phyloP scores from a whole-genome alignment of 192 early-diverging fungal genomes.

The Entomortierella parvispora region DNA sequence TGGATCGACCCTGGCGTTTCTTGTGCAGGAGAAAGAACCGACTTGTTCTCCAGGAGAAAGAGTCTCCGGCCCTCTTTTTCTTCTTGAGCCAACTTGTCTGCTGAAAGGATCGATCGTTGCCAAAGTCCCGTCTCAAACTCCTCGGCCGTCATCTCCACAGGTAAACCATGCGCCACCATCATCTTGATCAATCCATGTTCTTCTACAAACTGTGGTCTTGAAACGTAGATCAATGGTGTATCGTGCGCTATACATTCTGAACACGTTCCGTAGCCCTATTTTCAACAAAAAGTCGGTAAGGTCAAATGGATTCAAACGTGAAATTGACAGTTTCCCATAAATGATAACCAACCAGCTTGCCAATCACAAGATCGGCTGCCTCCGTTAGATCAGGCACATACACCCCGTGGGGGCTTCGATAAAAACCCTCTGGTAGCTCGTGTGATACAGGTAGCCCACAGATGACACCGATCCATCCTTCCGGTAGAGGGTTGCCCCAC shows the following conservation, averaged over 20 bases:
- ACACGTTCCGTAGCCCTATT: conserved; percentile 70
- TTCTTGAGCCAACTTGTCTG: conserved; percentile 40
- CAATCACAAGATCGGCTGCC: conserved; percentile 68
- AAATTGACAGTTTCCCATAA: not conserved
- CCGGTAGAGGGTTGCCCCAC: conserved; percentile 61
- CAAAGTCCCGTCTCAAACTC: conserved; percentile 66
- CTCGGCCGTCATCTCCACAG: conserved; percentile 62
- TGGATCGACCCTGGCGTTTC: too few species aligned
- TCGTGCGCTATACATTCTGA: conserved; percentile 69
- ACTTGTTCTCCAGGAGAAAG: not conserved
- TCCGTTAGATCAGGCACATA: conserved; percentile 71
- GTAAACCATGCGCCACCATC: conserved; percentile 65
- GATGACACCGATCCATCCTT: conserved; percentile 67
- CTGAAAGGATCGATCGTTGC: conserved; percentile 58
- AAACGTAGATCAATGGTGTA: conserved; percentile 67
- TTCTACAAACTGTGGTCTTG: conserved; percentile 70
- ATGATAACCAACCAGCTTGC: conserved; percentile 59
- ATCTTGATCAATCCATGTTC: conserved; percentile 63
- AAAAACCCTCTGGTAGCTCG: conserved; percentile 59
- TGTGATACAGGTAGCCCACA: conserved; percentile 59
- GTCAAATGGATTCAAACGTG: not conserved
- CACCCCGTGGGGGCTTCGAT: conserved; percentile 61
- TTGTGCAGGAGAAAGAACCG: too few species aligned
- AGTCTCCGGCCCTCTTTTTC: conserved; percentile 22
- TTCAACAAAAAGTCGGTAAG: not conserved